phyloP scores from a whole-genome alignment of 73 alveolate genomes.

The Blepharisma stoltei region DNA sequence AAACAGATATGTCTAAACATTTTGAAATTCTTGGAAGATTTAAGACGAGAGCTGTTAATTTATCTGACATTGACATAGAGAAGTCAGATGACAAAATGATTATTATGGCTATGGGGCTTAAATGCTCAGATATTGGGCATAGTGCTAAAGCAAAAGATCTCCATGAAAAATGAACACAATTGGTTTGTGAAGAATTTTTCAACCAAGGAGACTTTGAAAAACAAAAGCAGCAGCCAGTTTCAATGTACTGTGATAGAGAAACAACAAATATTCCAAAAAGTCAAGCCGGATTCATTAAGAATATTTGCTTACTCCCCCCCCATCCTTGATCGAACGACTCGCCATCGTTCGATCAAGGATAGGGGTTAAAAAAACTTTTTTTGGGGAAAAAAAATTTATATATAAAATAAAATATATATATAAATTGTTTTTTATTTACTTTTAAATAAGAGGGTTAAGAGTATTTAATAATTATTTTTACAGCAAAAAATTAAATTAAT shows the following conservation, averaged over 20 bases:
- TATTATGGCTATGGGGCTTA: conserved; percentile 1
- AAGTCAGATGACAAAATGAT: background rate
- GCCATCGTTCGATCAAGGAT: too few species aligned
- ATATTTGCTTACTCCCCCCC: conserved; percentile 30
- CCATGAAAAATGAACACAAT: conserved; percentile 55
- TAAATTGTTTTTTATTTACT: too few species aligned
- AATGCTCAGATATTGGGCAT: conserved; percentile 31
- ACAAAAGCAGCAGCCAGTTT: conserved; percentile 45
- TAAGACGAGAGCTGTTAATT: background rate
- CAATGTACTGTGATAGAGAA: conserved; percentile 66
- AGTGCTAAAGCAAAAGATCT: conserved; percentile 51
- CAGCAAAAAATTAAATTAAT: too few species aligned
- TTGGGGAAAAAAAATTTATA: too few species aligned
- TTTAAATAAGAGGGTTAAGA: too few species aligned
- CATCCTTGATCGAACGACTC: too few species aligned
- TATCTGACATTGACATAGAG: background rate
- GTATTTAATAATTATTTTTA: too few species aligned
- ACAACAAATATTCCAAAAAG: conserved; percentile 62
- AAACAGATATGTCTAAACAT: conserved; percentile 84
- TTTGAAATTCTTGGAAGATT: conserved; percentile 24
- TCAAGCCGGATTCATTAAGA: conserved; percentile 68
- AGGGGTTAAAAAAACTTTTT: too few species aligned
- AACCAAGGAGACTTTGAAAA: conserved; percentile 71
- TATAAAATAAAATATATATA: too few species aligned
- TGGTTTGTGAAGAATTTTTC: conserved; percentile 74